A percentile compares a stretch with the other conserved stretches of the same genome.
These are phyloP conservation scores for Solanum pennellii DNA, from an alignment of 257 asterid genomes.

Conservation along the genomic window DNA sequence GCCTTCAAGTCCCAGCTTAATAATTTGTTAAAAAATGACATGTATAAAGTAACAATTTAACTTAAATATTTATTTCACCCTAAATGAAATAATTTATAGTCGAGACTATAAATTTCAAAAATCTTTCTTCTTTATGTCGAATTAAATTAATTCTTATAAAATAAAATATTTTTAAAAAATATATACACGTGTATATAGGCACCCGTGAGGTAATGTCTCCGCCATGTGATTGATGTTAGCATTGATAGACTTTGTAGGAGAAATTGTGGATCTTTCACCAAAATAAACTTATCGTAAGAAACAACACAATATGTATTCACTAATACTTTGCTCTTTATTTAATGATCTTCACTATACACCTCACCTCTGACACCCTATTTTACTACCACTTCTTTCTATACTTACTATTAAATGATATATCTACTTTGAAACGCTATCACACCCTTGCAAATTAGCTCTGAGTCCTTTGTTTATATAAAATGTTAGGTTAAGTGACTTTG, in stretches of 20 bases:
- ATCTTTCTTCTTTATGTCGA: background rate
- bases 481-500: background rate
- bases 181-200: background rate
- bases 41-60: no score
- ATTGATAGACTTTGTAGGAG: background rate
- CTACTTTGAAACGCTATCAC: background rate
- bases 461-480: no score
- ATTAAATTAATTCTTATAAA: no score
- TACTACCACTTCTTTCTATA: background rate
- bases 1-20: no score
- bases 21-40: no score
- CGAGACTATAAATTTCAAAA: no score
- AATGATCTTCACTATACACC: background rate
- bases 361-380: background rate
- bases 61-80: no score
- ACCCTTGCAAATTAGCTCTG: background rate
- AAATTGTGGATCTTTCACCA: background rate
- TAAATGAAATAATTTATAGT: no score
- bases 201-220: background rate
- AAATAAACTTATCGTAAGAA: background rate
- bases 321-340: background rate
- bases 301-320: background rate
- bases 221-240: background rate
- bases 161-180: rapidly evolving
- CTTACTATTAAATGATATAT: background rate